phyloP scores from a whole-genome alignment of 163 green algal species.

The Scenedesmus sp. region DNA sequence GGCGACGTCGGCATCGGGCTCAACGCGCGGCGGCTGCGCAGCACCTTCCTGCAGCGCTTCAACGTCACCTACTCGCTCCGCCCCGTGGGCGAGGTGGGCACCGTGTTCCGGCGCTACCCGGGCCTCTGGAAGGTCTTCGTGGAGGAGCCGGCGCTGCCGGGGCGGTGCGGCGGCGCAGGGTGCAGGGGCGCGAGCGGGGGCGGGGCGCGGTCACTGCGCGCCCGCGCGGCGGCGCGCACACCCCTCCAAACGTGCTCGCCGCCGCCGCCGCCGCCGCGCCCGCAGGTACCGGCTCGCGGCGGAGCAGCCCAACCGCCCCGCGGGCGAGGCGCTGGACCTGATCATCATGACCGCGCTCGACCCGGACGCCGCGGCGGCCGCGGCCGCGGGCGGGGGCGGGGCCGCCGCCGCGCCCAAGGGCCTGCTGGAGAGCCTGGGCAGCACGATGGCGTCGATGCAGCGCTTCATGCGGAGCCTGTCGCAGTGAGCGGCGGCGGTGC shows the following conservation, averaged over 20 bases:
- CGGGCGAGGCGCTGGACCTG: conserved; percentile 78
- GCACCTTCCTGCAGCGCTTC: conserved; percentile 81
- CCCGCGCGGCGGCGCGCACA: too few species aligned
- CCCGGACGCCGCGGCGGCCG: neutral
- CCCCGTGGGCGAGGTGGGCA: conserved; percentile 85
- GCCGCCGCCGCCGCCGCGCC: neutral
- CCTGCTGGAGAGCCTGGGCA: conserved; percentile 52
- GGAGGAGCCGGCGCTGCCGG: conserved; percentile 64
- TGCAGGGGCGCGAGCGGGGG: too few species aligned
- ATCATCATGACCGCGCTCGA: conserved; percentile 71
- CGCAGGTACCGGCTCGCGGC: conserved; percentile 46
- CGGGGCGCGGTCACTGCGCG: too few species aligned
- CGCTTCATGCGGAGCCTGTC: conserved; percentile 69
- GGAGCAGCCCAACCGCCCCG: conserved; percentile 36
- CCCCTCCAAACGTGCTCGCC: neutral
- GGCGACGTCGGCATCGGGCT: conserved; percentile 92
- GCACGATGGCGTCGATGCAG: conserved; percentile 63
- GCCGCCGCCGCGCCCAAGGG: conserved; percentile 1
- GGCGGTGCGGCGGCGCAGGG: too few species aligned
- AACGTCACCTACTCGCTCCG: conserved; percentile 85
- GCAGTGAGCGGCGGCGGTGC: too few species aligned
- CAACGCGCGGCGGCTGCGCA: conserved; percentile 81
- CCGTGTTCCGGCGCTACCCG: conserved; percentile 88
- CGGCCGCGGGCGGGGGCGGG: conserved; percentile 10
- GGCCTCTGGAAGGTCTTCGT: conserved; percentile 84